These are phyloP conservation scores for Fagopyrum esculentum DNA, from an alignment of 148 eudicot genomes.

Conservation along the genomic window DNA sequence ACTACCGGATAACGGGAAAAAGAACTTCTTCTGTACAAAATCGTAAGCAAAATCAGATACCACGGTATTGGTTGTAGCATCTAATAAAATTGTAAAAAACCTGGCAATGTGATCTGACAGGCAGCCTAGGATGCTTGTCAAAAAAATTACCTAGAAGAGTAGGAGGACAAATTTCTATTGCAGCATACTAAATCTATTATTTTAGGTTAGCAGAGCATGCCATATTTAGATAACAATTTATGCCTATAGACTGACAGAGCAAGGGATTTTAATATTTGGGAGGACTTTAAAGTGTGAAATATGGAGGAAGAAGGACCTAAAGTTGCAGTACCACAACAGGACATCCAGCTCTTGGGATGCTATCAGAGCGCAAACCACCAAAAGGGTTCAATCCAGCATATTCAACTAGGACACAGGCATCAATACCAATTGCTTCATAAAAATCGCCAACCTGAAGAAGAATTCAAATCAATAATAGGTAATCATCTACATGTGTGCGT, in stretches of 20 bases:
- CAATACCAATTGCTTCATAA: slow-evolving; percentile 92
- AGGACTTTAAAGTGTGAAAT: background rate
- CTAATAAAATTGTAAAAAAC: background rate
- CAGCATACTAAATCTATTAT: background rate
- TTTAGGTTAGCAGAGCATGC: background rate
- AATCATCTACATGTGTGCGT: background rate
- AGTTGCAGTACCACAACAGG: slow-evolving; percentile 73
- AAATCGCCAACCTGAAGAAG: slow-evolving; percentile 79
- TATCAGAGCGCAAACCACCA: slow-evolving; percentile 95
- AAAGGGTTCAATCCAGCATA: slow-evolving; percentile 95
- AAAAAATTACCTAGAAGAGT: background rate
- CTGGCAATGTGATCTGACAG: slow-evolving; percentile 5
- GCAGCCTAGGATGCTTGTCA: background rate
- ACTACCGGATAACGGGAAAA: background rate
- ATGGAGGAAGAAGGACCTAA: slow-evolving; percentile 10
- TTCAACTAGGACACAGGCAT: slow-evolving; percentile 95
- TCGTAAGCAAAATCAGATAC: background rate
- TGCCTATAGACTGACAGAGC: background rate
- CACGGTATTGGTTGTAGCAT: background rate
- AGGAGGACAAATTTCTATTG: background rate
- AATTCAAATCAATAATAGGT: background rate
- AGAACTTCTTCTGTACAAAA: background rate
- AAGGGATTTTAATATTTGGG: background rate
- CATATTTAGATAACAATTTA: background rate
- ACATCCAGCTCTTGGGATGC: slow-evolving; percentile 94